phyloP scores from a whole-genome alignment of 805 yeast species.

The Candida argentea region DNA sequence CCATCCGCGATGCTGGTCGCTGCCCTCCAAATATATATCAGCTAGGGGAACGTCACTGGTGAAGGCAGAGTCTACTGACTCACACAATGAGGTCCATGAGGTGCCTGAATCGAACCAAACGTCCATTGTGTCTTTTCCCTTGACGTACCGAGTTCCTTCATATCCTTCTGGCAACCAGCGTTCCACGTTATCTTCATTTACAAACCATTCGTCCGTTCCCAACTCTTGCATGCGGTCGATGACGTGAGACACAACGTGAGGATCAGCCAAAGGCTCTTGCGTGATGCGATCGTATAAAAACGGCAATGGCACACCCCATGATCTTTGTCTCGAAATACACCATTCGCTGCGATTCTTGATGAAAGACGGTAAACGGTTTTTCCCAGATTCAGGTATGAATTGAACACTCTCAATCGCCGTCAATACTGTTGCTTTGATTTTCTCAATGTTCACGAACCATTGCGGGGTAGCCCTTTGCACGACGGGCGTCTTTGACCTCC shows the following conservation, averaged over 20 bases:
- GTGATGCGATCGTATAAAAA: slow-evolving; percentile 52
- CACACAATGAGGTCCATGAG: slow-evolving; percentile 71
- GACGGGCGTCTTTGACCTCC: slow-evolving; percentile 96
- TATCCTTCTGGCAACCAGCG: slow-evolving; percentile 66
- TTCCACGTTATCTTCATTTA: slow-evolving; percentile 34
- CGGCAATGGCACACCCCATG: slow-evolving; percentile 98
- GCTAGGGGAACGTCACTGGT: slow-evolving; percentile 37
- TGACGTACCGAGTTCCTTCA: slow-evolving; percentile 35
- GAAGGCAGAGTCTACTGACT: too few species aligned
- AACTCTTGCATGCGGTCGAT: slow-evolving; percentile 42
- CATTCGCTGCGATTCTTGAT: slow-evolving; percentile 77
- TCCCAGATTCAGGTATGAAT: slow-evolving; percentile 69
- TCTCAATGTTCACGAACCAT: slow-evolving; percentile 86
- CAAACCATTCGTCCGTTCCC: slow-evolving; percentile 83
- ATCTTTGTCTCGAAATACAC: slow-evolving; percentile 95
- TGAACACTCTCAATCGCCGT: slow-evolving; percentile 50
- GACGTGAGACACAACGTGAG: slow-evolving; percentile 45
- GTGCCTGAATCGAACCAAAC: slow-evolving; percentile 99
- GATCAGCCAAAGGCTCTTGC: slow-evolving; percentile 54
- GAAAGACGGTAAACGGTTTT: slow-evolving; percentile 61
- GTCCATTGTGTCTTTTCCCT: slow-evolving; percentile 91
- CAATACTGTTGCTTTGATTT: slow-evolving; percentile 55
- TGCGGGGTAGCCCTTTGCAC: slow-evolving; percentile 92
- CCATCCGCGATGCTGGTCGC: slow-evolving; percentile 99
- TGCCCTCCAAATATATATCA: slow-evolving; percentile 88